A percentile compares a stretch with the other conserved stretches of the same genome.
These are phyloP conservation scores for Sugiyamaella neomexicana DNA, from an alignment of 1,139 yeast genomes.

Conservation along the genomic window DNA sequence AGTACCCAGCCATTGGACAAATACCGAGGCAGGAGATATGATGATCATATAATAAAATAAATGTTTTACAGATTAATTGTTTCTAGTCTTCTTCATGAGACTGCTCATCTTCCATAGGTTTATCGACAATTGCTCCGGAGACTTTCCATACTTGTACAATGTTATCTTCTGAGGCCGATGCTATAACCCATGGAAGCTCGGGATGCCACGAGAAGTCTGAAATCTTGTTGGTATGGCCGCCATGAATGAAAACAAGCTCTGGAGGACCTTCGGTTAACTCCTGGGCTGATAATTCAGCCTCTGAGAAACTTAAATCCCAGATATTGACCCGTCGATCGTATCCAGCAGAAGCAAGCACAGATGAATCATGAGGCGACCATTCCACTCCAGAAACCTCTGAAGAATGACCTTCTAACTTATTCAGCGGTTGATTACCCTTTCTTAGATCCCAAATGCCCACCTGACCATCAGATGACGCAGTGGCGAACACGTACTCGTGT, in stretches of 20 bases:
- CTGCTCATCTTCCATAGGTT: constrained; percentile 40
- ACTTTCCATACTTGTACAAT: constrained; percentile 81
- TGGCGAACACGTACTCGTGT: constrained; percentile 56
- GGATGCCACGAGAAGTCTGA: constrained; percentile 88
- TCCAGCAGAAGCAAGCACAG: constrained; percentile 70
- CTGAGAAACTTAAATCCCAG: constrained; percentile 56
- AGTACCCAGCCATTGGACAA: no score
- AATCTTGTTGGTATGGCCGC: constrained; percentile 88
- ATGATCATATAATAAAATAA: constrained; percentile 4
- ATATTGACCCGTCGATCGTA: constrained; percentile 71
- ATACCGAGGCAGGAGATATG: neutral
- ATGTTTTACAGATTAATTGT: neutral
- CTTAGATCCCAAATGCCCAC: constrained; percentile 74
- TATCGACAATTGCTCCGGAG: constrained; percentile 48
- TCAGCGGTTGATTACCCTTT: constrained; percentile 34
- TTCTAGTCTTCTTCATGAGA: constrained; percentile 4
- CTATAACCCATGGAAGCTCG: constrained; percentile 72
- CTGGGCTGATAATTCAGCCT: constrained; percentile 40
- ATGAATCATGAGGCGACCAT: constrained; percentile 68
- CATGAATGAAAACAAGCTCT: constrained; percentile 67
- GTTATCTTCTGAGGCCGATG: constrained; percentile 89
- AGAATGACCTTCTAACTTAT: constrained; percentile 48
- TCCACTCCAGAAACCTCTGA: constrained; percentile 67
- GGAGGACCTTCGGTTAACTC: constrained; percentile 38
- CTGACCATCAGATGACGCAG: constrained; percentile 66